Evolutionary conservation across 2,329 filamentous ascomycete species (phyloP).

Genomic region (Elsinoe australis): DNA sequence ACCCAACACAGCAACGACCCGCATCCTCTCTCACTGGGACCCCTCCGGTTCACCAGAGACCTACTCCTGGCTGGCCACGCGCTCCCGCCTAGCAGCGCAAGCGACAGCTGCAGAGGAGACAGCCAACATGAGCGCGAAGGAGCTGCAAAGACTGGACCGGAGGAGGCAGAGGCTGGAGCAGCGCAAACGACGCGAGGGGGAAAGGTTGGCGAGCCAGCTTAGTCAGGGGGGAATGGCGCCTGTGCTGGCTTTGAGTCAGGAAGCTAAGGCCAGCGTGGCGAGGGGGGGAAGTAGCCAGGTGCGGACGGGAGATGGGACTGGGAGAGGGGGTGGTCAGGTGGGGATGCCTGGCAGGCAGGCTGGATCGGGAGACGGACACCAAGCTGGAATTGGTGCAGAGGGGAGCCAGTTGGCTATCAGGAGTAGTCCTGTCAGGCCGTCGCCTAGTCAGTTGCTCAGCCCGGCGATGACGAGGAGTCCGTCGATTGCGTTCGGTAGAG

Average conservation of each 20-base stretch:
- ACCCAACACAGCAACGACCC: slow-evolving; percentile 27
- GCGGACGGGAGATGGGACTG: slow-evolving; percentile 7
- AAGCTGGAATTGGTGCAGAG: slow-evolving; percentile 12
- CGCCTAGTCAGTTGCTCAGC: background rate
- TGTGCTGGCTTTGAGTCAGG: slow-evolving; percentile 7
- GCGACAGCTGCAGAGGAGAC: slow-evolving; percentile 29
- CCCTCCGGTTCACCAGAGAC: slow-evolving; percentile 31
- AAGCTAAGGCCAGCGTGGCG: background rate
- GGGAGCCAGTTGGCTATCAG: background rate
- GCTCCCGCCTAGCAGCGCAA: slow-evolving; percentile 24
- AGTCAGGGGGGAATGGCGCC: slow-evolving; percentile 18
- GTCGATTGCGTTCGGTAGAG: slow-evolving; percentile 7
- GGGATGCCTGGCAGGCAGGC: too few relatives aligned
- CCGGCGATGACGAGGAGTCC: slow-evolving; percentile 6
- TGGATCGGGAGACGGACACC: too few relatives aligned
- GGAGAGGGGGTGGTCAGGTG: too few relatives aligned
- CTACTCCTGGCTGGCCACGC: slow-evolving; percentile 37
- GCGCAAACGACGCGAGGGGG: slow-evolving; percentile 34
- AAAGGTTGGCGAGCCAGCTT: slow-evolving; percentile 1
- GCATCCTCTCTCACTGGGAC: slow-evolving; percentile 38
- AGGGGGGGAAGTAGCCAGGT: slow-evolving; percentile 7
- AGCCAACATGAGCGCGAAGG: slow-evolving; percentile 31
- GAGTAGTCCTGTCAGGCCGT: background rate
- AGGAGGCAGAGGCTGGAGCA: slow-evolving; percentile 35
- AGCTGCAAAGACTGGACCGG: slow-evolving; percentile 32